Evolutionary conservation across 2,329 filamentous ascomycete genomes (phyloP), one percentile per base, ranked within the genome.

Genomic region (Trichoderma oligosporum): DNA sequence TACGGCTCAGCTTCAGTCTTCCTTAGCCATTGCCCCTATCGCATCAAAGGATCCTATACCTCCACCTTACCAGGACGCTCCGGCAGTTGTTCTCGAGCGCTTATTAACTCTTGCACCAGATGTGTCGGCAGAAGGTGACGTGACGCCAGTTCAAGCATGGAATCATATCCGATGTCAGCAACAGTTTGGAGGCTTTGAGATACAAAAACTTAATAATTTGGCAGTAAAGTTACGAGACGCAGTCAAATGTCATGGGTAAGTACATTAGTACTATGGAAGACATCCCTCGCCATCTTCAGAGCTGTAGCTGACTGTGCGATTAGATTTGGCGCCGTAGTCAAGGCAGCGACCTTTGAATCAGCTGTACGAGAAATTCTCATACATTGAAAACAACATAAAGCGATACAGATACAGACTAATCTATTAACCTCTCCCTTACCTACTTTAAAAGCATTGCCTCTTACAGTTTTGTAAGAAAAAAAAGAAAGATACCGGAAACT

Each of bases 141-240:
- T 75, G 46, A 75, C 73, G 4, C 73, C 73, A 0, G 65, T 73
- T 7, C 71, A 75, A 54, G 71, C 70, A 1, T 75, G 73, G 73
- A 65, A 68, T 42, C 58, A 64, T 20, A 66, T 76, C 18, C 68
- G 68, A 5, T 49, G 58, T 4, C 67, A 68, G 49, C 70, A 71
- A 0, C 61, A 66, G 0, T 74, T 74, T 27, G 61, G 64, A 2
- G 62, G 60, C 1, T 56, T 74, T 4, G 65, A 70, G 38, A 48
- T 67, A 11, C 59, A 65, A 8, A 60, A 57, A 5, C 57, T 75
- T 5, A 57, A 62, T 8, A 57, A 36, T 1, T 59, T 76, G 20
- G 66, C 66, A 24, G 59, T 64, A 18, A 62, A 45, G 3, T 54
- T 75, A 31, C 47, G 66, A 6, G 64, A 68, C 2, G 64, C 67